phyloP scores from a whole-genome alignment of 192 early-diverging fungal genomes.

The Backusella australiensis region DNA sequence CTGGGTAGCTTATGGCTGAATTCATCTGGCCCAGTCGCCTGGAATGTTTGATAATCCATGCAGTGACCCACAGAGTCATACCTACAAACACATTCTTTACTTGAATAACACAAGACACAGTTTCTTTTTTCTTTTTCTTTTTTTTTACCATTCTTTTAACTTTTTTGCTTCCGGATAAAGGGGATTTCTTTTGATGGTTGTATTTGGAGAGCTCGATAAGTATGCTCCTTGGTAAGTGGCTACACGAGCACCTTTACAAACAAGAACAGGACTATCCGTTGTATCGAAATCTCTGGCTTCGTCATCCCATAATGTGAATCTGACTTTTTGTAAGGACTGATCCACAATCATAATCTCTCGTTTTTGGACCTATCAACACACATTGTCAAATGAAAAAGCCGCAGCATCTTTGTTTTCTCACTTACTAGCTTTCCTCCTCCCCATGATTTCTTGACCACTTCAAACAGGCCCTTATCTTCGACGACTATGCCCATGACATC shows the following conservation, averaged over 20 bases:
- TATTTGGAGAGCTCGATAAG: conserved; percentile 46
- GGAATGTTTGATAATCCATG: neutral
- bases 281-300: conserved; percentile 68
- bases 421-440: conserved; percentile 48
- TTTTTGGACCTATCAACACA: conserved; percentile 59
- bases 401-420: neutral
- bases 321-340: conserved; percentile 62
- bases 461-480: conserved; percentile 50
- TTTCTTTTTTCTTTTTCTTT: neutral
- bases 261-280: conserved; percentile 58
- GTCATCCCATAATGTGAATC: conserved; percentile 83
- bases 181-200: conserved; percentile 61
- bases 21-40: neutral
- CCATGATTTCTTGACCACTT: conserved; percentile 58
- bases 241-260: conserved; percentile 81
- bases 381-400: too few relatives aligned
- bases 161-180: conserved; percentile 72
- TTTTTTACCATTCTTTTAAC: conserved; percentile 75
- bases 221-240: conserved; percentile 80
- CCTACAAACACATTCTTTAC: neutral
- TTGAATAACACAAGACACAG: neutral
- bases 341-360: conserved; percentile 85
- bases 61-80: neutral
- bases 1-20: neutral
- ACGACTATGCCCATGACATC: conserved; percentile 84